Base-by-base conservation (phyloP, 345 rosid genomes). In the Gossypium australe region DNA sequence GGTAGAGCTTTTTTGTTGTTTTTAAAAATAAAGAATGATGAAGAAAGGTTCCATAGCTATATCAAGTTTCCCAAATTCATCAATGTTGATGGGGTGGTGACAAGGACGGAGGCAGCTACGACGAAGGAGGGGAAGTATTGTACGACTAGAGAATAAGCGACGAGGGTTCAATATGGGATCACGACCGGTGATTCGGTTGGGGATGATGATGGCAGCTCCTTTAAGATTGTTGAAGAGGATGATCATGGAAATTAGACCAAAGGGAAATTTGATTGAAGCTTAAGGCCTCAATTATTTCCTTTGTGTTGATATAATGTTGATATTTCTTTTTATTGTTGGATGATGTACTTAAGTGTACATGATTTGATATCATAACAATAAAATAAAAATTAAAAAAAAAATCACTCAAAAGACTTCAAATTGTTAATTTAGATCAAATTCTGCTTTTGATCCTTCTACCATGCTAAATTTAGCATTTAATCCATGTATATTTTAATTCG, bases 241-340 rank as follows among this genome's bases (percentile, higher is more conserved):
- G 10, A 75, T 94, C 18, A 71, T 84, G 87, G 84, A 87, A 61
- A 79, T 90, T n/a, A 81, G 89, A 8, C 86, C 90, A 7, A 82
- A 74, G 75, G 82, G 80, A 57, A 78, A 74, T 34, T 62, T 80
- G 13, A 60, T 85, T 16, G 86, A 87, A 47, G 75, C 82, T 77
- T 94, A 62, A 90, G 94, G 67, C 85, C 95, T 17, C 97, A 89
- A 6, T 58, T 92, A 57, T 89, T 90, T 78, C 97, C 97, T 18
- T 74, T 89, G 7, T 92, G 97, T 83, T 94, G 86, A 84, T 78
- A 45, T 29, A 77, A 62, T 41, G 14, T 56, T 8, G 16, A 61
- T 67, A 27, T 22, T 72, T 67, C 45, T 55, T 56, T 22, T 67
- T 47, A 9, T 48, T 62, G 6, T 62, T 18, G 22, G 18, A 45